These are phyloP conservation scores for Ganoderma multipileum DNA, from an alignment of 1,284 basidiomycete species.

Conservation along the genomic window DNA sequence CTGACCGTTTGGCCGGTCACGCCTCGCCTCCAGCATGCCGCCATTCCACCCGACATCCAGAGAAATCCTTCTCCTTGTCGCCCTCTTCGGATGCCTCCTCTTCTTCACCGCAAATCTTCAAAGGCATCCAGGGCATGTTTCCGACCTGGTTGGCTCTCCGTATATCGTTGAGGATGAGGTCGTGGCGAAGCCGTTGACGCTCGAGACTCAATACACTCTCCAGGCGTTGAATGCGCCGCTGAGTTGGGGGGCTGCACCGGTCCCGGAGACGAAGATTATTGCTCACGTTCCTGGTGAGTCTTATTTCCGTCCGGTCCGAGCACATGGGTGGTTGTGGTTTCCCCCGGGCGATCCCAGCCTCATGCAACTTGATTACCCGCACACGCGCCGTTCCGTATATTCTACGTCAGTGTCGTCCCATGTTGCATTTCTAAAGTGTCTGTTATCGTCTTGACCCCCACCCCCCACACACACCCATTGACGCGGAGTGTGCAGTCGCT, in stretches of 20 bases:
- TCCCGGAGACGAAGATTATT: conserved; percentile 65
- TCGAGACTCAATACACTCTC: conserved; percentile 39
- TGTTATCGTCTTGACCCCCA: too few relatives aligned
- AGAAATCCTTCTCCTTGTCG: conserved; percentile 54
- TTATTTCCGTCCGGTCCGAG: conserved; percentile 10
- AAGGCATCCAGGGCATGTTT: conserved; percentile 26
- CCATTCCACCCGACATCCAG: conserved; percentile 46
- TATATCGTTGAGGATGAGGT: conserved; percentile 29
- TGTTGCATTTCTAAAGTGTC: too few relatives aligned
- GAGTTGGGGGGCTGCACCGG: conserved; percentile 44
- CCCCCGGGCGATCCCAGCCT: not conserved
- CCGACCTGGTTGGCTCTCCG: conserved; percentile 29
- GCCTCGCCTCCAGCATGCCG: conserved; percentile 10
- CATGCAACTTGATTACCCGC: not conserved
- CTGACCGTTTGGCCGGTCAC: not conserved
- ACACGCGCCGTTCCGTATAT: too few relatives aligned
- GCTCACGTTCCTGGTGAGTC: conserved; percentile 66
- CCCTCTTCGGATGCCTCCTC: conserved; percentile 55
- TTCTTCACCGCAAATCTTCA: conserved; percentile 44
- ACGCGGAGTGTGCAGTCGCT: too few relatives aligned
- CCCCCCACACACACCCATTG: too few relatives aligned
- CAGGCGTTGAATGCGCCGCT: conserved; percentile 37
- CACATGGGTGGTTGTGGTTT: not conserved
- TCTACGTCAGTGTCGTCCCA: too few relatives aligned
- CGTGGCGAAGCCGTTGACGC: conserved; percentile 29